These are phyloP conservation scores for Exophiala mesophila DNA, from an alignment of 2,329 filamentous ascomycete species.

Conservation along the genomic window DNA sequence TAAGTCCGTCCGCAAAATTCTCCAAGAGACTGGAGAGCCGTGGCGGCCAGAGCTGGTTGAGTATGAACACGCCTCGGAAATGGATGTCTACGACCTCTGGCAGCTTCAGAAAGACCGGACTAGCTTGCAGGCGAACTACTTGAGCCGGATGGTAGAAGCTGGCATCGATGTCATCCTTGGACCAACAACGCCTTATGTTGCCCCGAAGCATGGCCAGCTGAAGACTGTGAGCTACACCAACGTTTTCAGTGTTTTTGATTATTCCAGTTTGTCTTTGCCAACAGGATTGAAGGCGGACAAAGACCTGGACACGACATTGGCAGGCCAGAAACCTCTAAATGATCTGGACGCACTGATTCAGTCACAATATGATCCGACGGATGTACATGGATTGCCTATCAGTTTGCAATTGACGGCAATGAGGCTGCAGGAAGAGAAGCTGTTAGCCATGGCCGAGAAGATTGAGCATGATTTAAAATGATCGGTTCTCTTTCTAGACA, in stretches of 20 bases:
- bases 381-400: too few relatives aligned
- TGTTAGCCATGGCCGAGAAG: too few relatives aligned
- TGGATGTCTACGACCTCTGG: not conserved
- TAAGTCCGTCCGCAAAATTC: slow-evolving; percentile 41
- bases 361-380: too few relatives aligned
- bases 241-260: not conserved
- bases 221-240: not conserved
- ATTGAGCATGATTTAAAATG: too few relatives aligned
- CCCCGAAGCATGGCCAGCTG: not conserved
- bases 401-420: too few relatives aligned
- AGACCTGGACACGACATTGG: too few relatives aligned
- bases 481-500: too few relatives aligned
- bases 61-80: not conserved
- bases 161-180: not conserved
- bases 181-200: not conserved
- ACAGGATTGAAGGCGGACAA: not conserved
- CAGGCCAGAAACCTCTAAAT: too few relatives aligned
- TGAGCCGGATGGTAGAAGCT: not conserved
- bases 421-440: too few relatives aligned
- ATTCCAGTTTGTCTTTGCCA: not conserved
- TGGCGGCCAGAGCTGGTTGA: not conserved
- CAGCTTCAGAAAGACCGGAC: not conserved
- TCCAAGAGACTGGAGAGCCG: not conserved
- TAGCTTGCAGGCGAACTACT: not conserved
- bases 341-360: too few relatives aligned